These are phyloP conservation scores for Cladosporium sp. DNA, from an alignment of 2,329 filamentous ascomycete genomes.

Conservation along the genomic window DNA sequence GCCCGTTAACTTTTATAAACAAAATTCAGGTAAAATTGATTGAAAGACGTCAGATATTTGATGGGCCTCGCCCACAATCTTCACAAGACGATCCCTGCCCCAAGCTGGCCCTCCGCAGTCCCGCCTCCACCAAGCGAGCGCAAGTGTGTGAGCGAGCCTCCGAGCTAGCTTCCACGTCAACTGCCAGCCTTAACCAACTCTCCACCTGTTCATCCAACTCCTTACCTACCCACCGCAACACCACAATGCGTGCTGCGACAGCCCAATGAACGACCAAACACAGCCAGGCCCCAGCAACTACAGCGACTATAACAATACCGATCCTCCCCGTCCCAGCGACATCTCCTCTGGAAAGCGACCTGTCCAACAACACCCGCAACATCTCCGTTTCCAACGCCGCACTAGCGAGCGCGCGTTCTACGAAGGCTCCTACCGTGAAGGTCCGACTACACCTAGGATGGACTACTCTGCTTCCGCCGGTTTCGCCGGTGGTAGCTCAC, in stretches of 20 bases:
- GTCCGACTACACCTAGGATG: constrained; percentile 44
- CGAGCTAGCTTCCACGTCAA: constrained; percentile 3
- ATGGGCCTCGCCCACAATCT: neutral
- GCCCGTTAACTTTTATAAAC: too few relatives aligned
- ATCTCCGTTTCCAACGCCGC: constrained; percentile 34
- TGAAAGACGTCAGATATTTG: neutral
- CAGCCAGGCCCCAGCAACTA: constrained; percentile 8
- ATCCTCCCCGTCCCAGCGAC: constrained; percentile 5
- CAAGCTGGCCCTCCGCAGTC: neutral
- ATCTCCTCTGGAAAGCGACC: constrained; percentile 25
- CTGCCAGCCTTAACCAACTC: neutral
- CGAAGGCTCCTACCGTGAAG: constrained; percentile 29
- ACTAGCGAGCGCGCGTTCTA: constrained; percentile 31
- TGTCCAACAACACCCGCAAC: constrained; percentile 9
- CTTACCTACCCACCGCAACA: neutral
- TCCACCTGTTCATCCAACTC: constrained; percentile 1
- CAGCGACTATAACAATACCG: neutral
- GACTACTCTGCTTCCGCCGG: constrained; percentile 53
- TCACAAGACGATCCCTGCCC: constrained; percentile 5
- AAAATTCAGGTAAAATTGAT: neutral
- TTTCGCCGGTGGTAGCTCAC: constrained; percentile 51
- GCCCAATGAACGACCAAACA: constrained; percentile 8
- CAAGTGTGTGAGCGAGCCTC: too few relatives aligned
- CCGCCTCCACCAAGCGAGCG: neutral
- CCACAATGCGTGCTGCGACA: constrained; percentile 8